Evolutionary conservation across 192 early-diverging fungal species (phyloP), one percentile per base, ranked within the genome.

Genomic region (Entomortierella lignicola): DNA sequence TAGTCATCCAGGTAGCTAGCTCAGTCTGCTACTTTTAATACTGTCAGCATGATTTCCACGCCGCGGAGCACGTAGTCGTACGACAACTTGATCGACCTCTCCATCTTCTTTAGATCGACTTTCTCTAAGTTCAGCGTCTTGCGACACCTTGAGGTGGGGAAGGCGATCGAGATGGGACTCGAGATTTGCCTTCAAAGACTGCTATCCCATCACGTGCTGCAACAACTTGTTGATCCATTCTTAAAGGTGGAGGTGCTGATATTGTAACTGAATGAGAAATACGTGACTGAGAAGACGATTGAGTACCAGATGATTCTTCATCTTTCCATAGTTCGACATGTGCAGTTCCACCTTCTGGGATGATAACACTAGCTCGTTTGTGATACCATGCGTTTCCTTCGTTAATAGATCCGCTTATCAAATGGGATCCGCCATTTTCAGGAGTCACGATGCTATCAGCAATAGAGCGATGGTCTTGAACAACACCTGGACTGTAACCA

Each of bases 161-260:
- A 10, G 52, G 53, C 3, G 54, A 34, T 37, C 25, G 64, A n/a
- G 47, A 57, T 21, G 31, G 4, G 2, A 4, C 15, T 20, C 31
- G 43, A 4, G 62, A 56, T 23, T 70, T 67, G 6, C 83, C 83
- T 42, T 73, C 75, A 60, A 83, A 86, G 0, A 86, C 73, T 41
- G 81, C 81, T 12, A 83, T 68, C 8, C 85, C 85, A 51, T 80
- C 71, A 1, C 85, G 73, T 15, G 73, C 23, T 23, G 32, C 41
- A 2, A 2, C 39, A 1, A 13, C 20, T 39, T 25, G 10, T 17
- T 25, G 58, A 18, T 27, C 32, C 43, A 25, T 11, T 34, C 37
- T 23, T 41, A 68, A 13, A 15, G 64, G 26, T 31, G 53, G 34
- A 1, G 66, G 52, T 11, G 50, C 20, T n/a, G 48, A 29, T 13